Evolutionary conservation across 208 protist genomes (phyloP).

Genomic region (Wallacemonas sp.): DNA sequence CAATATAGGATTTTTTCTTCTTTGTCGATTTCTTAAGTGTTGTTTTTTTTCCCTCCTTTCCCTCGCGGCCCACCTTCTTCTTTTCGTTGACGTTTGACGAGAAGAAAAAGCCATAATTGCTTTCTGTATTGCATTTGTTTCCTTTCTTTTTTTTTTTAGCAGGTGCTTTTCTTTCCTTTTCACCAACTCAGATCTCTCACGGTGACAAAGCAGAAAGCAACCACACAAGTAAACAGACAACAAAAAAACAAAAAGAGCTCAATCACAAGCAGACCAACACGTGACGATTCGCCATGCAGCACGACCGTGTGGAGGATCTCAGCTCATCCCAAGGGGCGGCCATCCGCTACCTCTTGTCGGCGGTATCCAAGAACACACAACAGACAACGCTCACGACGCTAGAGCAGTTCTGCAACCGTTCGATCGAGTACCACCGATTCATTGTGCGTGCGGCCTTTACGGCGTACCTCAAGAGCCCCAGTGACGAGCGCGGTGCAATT

Average conservation of each 20-base stretch:
- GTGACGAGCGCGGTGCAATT: constrained; percentile 41
- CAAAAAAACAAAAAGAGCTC: constrained; percentile 16
- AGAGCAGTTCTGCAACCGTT: constrained; percentile 60
- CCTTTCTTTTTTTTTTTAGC: constrained; percentile 12
- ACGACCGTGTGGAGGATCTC: constrained; percentile 79
- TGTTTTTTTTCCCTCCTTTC: no score
- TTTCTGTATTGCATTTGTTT: neutral
- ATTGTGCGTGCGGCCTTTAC: constrained; percentile 43
- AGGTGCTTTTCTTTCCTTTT: constrained; percentile 10
- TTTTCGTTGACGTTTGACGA: no score
- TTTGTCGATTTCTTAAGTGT: no score
- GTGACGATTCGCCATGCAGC: constrained; percentile 42
- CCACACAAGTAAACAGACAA: constrained; percentile 15
- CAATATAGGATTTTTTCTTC: no score
- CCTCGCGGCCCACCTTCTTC: no score
- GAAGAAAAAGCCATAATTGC: no score
- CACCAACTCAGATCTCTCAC: neutral
- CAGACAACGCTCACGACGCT: constrained; percentile 74
- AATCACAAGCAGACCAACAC: constrained; percentile 11
- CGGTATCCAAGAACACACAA: constrained; percentile 70
- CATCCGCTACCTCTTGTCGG: constrained; percentile 71
- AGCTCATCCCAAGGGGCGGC: constrained; percentile 60
- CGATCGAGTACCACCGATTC: constrained; percentile 63
- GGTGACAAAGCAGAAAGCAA: constrained; percentile 6
- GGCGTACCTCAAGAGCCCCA: constrained; percentile 15